Percentiles rank a stretch among this genome's conserved stretches.
phyloP scores from a whole-genome alignment of 1,139 yeast species.

The Pneumocystis murina region DNA sequence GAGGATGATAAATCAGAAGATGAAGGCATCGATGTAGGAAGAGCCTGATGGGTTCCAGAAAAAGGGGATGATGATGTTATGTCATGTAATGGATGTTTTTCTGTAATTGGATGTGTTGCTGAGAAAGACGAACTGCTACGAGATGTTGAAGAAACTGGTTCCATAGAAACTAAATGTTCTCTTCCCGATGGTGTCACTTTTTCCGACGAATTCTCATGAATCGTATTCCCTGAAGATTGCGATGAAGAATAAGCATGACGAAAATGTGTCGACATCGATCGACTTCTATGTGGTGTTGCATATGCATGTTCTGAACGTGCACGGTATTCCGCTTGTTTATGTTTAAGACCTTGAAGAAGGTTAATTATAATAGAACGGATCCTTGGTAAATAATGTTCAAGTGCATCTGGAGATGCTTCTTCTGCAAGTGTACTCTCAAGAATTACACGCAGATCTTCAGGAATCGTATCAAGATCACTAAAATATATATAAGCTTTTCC shows the following conservation, averaged over 20 bases:
- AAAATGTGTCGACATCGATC: neutral
- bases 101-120: neutral
- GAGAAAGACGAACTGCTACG: neutral
- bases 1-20: neutral
- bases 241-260: neutral
- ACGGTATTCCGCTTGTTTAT: constrained; percentile 44
- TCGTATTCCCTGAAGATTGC: neutral
- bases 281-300: neutral
- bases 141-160: neutral
- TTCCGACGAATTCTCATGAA: neutral
- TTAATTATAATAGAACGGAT: constrained; percentile 79
- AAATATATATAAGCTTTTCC: neutral
- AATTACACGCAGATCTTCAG: constrained; percentile 53
- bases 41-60: neutral
- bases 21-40: neutral
- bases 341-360: constrained; percentile 62
- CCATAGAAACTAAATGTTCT: neutral
- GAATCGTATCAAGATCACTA: constrained; percentile 63
- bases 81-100: neutral
- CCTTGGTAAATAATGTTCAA: constrained; percentile 68
- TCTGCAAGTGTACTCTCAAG: constrained; percentile 79
- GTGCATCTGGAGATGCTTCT: constrained; percentile 67
- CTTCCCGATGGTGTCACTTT: neutral
- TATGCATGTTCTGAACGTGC: constrained; percentile 1
- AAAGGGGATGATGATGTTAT: neutral